These are phyloP conservation scores for Mortierella sp. DNA, from an alignment of 371 early-diverging fungal species.

Conservation along the genomic window DNA sequence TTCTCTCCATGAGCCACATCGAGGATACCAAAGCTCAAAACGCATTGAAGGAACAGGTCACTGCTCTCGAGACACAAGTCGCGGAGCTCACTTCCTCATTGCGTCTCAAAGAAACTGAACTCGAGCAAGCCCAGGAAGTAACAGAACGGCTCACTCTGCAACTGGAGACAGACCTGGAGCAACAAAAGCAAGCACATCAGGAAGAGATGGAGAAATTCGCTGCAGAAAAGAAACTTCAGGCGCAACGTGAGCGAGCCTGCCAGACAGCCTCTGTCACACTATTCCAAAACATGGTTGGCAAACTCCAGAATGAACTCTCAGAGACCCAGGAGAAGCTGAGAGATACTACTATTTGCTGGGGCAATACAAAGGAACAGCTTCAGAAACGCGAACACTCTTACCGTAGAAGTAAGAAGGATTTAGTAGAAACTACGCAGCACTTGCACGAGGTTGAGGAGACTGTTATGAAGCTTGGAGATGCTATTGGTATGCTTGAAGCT, in stretches of 20 bases:
- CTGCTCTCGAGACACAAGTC: conserved; percentile 23
- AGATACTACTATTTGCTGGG: conserved; percentile 35
- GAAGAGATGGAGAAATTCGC: conserved; percentile 20
- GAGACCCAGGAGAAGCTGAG: conserved; percentile 44
- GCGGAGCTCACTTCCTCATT: conserved; percentile 21
- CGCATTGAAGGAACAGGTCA: conserved; percentile 6
- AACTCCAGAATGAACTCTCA: conserved; percentile 34
- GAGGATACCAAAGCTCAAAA: background rate
- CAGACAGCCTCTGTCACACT: conserved; percentile 26
- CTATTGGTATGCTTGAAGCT: conserved; percentile 41
- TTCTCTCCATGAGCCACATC: background rate
- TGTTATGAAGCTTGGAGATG: conserved; percentile 33
- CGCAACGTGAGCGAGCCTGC: conserved; percentile 39
- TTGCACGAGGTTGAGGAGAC: conserved; percentile 47
- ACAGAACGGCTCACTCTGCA: conserved; percentile 15
- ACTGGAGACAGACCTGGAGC: conserved; percentile 25
- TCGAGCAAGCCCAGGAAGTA: conserved; percentile 28
- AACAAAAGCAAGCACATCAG: conserved; percentile 14
- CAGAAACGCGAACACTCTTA: conserved; percentile 35
- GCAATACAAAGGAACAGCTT: conserved; percentile 42
- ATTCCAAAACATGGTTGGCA: conserved; percentile 47
- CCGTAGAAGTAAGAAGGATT: conserved; percentile 29
- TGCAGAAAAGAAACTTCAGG: conserved; percentile 36
- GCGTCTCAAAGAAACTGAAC: conserved; percentile 31
- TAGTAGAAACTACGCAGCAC: conserved; percentile 32